Conservation (phyloP, 208 protist species). For the Dictyostelium gargantuum region DNA sequence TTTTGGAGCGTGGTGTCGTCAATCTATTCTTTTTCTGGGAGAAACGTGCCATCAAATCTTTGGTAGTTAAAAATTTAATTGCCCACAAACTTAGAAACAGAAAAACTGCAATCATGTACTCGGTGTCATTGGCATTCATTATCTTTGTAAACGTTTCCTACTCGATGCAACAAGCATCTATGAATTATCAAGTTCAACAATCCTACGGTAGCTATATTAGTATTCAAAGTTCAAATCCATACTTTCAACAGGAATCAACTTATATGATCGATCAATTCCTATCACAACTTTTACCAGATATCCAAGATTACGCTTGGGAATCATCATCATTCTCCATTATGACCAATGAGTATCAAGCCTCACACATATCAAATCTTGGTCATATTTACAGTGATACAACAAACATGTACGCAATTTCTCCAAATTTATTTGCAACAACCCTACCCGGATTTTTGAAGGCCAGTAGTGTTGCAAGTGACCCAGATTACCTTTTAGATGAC, state of each 20-base stretch:
- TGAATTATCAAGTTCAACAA: conserved; percentile 75
- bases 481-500: background rate
- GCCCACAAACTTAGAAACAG: conserved; percentile 92
- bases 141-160: conserved; percentile 93
- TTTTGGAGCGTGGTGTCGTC: conserved; percentile 87
- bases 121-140: conserved; percentile 92
- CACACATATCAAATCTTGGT: conserved; percentile 47
- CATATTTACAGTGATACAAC: conserved; percentile 27
- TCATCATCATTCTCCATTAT: background rate
- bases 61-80: conserved; percentile 92
- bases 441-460: conserved; percentile 67
- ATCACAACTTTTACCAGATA: background rate
- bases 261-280: background rate
- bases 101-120: conserved; percentile 96
- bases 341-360: background rate
- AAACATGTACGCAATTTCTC: conserved; percentile 55
- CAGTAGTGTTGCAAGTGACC: background rate
- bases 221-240: background rate
- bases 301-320: conserved; percentile 27
- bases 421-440: conserved; percentile 67
- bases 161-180: conserved; percentile 85
- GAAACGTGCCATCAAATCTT: conserved; percentile 60
- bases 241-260: background rate
- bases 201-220: conserved; percentile 57
- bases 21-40: conserved; percentile 91